Percentiles rank a stretch among this genome's conserved stretches.
phyloP scores from a whole-genome alignment of 257 asterid species.

The Nicotiana obtusifolia region DNA sequence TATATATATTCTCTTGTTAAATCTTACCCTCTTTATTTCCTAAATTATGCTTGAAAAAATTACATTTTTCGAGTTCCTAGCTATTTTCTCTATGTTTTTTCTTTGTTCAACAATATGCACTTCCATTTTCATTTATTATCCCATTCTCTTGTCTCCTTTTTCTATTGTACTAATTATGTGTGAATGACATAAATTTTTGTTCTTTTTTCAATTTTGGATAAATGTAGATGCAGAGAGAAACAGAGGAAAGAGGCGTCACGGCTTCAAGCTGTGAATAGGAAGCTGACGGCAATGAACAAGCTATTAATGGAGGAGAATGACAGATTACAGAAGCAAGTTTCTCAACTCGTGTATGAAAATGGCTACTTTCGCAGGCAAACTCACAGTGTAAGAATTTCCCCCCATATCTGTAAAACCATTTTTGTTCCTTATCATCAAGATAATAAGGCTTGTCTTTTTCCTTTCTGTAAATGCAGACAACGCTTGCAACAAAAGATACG shows the following conservation, averaged over 20 bases:
- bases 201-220: neutral
- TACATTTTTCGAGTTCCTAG: neutral
- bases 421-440: neutral
- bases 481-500: constrained; percentile 69
- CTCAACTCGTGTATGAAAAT: constrained; percentile 77
- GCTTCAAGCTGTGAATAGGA: constrained; percentile 77
- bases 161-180: neutral
- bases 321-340: constrained; percentile 84
- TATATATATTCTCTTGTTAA: neutral
- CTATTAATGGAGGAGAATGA: constrained; percentile 91
- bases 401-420: neutral
- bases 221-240: constrained; percentile 81
- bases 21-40: neutral
- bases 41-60: neutral
- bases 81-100: neutral
- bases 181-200: neutral
- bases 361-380: constrained; percentile 70
- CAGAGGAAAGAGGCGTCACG: constrained; percentile 86
- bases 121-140: neutral
- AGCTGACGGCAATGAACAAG: constrained; percentile 89
- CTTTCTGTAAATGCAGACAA: constrained; percentile 35
- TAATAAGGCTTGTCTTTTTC: neutral
- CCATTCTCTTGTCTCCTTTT: neutral
- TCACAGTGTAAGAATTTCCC: constrained; percentile 38
- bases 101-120: neutral